These are phyloP conservation scores for Aspergillus nomiae DNA, from an alignment of 2,329 filamentous ascomycete species.

Conservation along the genomic window DNA sequence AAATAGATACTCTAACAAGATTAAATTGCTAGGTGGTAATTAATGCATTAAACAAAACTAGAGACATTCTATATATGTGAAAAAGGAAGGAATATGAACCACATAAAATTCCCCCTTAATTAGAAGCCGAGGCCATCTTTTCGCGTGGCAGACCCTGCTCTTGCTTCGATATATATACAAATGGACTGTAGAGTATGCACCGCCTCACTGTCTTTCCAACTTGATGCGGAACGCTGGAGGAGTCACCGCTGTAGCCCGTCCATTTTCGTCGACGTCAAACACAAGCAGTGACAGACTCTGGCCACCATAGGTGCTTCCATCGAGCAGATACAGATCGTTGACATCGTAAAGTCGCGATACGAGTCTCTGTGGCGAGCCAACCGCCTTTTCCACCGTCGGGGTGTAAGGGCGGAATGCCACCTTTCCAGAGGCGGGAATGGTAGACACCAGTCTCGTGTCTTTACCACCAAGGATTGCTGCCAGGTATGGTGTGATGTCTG, in stretches of 20 bases:
- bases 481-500: constrained; percentile 23
- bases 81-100: too few relatives aligned
- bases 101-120: too few relatives aligned
- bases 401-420: constrained; percentile 24
- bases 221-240: constrained; percentile 21
- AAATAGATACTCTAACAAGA: too few relatives aligned
- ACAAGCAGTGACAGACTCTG: constrained; percentile 27
- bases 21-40: too few relatives aligned
- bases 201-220: constrained; percentile 9
- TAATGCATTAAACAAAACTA: too few relatives aligned
- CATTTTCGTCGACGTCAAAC: constrained; percentile 28
- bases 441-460: constrained; percentile 23
- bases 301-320: constrained; percentile 25
- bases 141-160: too few relatives aligned
- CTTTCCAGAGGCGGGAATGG: constrained; percentile 18
- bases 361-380: constrained; percentile 8
- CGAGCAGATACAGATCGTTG: constrained; percentile 20
- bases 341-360: constrained; percentile 22
- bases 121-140: too few relatives aligned
- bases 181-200: not conserved
- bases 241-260: constrained; percentile 21
- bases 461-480: constrained; percentile 1
- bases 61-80: too few relatives aligned
- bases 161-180: too few relatives aligned
- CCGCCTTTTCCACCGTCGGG: constrained; percentile 6